These are phyloP conservation scores for Chlamydomonas sphaeroides DNA, from an alignment of 139 green algal species.

Conservation along the genomic window DNA sequence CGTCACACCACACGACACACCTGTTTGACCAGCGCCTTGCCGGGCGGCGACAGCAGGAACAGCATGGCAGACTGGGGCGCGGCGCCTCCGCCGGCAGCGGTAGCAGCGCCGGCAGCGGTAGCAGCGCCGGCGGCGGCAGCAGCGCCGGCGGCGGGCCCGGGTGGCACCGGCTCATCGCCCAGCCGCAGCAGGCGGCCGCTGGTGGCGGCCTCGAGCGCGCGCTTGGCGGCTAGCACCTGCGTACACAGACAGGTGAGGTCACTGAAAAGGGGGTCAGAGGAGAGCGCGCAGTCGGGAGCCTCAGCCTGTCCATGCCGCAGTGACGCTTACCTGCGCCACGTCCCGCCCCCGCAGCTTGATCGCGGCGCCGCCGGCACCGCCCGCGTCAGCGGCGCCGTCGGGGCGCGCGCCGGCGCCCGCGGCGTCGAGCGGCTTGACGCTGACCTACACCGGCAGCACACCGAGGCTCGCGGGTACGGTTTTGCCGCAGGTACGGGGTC, in stretches of 20 bases:
- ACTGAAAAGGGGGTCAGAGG: background rate
- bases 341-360: background rate
- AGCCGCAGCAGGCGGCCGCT: background rate
- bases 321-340: background rate
- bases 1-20: background rate
- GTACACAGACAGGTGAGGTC: background rate
- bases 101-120: background rate
- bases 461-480: too few species aligned
- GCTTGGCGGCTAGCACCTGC: background rate
- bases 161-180: background rate
- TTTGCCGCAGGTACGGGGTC: too few species aligned
- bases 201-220: background rate
- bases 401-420: too few species aligned
- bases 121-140: background rate
- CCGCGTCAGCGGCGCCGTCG: background rate
- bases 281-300: background rate
- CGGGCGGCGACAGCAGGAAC: background rate
- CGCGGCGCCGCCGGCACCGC: background rate
- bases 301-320: background rate
- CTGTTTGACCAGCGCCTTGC: background rate
- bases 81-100: background rate
- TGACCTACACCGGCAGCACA: background rate
- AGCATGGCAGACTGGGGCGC: background rate
- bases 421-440: too few species aligned
- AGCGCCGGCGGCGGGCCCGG: background rate